Percentiles rank a stretch among this genome's conserved stretches.
Evolutionary conservation across 495 filamentous ascomycete genomes (phyloP).

Genomic region (Penicillium antarcticum): DNA sequence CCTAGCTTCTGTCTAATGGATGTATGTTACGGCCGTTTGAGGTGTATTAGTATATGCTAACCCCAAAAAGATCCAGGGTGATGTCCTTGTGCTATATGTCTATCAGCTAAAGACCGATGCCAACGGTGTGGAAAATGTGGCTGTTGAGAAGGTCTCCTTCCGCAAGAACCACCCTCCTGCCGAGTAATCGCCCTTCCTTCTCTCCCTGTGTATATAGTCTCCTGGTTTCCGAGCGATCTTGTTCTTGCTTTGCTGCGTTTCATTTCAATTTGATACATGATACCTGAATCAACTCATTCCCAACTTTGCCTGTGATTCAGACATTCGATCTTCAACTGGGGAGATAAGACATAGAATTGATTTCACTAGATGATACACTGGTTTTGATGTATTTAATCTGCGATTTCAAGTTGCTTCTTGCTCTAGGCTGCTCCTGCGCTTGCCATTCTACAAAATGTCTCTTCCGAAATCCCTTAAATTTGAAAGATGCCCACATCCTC

Average conservation of each 20-base stretch:
- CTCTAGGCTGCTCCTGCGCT: no score
- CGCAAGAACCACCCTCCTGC: constrained; percentile 65
- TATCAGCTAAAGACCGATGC: constrained; percentile 91
- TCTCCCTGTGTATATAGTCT: constrained; percentile 32
- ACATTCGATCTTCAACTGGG: no score
- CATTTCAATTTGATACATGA: constrained; percentile 16
- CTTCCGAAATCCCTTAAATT: no score
- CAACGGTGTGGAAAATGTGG: constrained; percentile 86
- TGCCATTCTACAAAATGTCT: no score
- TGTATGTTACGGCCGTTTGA: constrained; percentile 54
- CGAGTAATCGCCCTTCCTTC: constrained; percentile 24
- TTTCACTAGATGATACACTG: no score
- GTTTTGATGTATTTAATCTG: no score
- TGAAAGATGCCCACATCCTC: no score
- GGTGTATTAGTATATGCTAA: background rate
- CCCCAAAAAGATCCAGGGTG: constrained; percentile 79
- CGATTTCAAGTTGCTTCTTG: no score
- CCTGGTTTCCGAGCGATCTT: constrained; percentile 20
- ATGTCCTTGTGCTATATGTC: constrained; percentile 94
- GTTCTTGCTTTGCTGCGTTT: constrained; percentile 5
- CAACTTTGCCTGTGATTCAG: background rate
- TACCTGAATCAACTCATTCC: constrained; percentile 12
- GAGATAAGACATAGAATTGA: no score
- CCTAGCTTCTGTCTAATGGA: constrained; percentile 99
- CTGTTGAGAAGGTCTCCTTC: constrained; percentile 96